phyloP scores from a whole-genome alignment of 1,139 yeast species.

The Geotrichum phurueaensis region DNA sequence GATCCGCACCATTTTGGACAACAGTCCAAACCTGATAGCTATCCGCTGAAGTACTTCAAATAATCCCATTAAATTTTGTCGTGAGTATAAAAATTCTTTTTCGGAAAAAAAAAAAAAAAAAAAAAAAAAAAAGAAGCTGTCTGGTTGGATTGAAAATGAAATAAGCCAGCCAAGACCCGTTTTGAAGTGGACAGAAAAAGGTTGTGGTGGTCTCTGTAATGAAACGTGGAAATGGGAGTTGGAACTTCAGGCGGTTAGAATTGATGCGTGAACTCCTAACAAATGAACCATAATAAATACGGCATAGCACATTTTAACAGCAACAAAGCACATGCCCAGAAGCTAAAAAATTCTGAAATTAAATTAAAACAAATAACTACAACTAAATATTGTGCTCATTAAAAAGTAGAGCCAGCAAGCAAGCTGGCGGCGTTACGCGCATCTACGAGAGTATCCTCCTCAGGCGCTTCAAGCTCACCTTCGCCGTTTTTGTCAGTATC shows the following conservation, averaged over 20 bases:
- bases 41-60: conserved; percentile 33
- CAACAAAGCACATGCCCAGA: not conserved
- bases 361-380: not conserved
- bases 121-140: not conserved
- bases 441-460: conserved; percentile 45
- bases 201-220: not conserved
- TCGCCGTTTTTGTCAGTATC: conserved; percentile 20
- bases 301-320: not conserved
- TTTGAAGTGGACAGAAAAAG: not conserved
- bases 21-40: conserved; percentile 31
- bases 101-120: too few species aligned
- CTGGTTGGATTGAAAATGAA: not conserved
- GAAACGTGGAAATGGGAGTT: not conserved
- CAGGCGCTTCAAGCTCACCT: conserved; percentile 27
- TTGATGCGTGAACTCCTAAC: not conserved
- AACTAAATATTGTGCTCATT: conserved; percentile 12
- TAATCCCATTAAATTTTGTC: conserved; percentile 33
- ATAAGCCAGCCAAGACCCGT: not conserved
- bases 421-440: conserved; percentile 78
- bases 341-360: not conserved
- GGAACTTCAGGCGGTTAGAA: not conserved
- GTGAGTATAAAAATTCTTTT: not conserved
- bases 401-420: conserved; percentile 72
- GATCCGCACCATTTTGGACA: conserved; percentile 25
- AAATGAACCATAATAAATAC: not conserved